phyloP scores from a whole-genome alignment of 2,329 filamentous ascomycete genomes.

The Alternaria gaisen region DNA sequence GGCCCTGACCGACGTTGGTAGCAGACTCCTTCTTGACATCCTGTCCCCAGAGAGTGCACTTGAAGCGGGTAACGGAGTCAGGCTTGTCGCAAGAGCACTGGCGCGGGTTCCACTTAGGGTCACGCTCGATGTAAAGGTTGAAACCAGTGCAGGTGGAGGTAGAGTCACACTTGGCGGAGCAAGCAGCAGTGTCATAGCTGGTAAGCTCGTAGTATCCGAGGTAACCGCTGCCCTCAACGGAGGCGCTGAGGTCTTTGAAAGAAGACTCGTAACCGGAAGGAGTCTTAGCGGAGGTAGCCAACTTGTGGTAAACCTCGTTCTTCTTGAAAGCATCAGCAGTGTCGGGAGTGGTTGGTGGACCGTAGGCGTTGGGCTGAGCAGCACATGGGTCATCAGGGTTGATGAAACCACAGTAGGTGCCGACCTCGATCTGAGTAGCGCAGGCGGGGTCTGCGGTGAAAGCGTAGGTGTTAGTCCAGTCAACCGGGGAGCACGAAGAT shows the following conservation, averaged over 20 bases:
- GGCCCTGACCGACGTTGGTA: slow-evolving; percentile 30
- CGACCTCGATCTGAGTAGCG: slow-evolving; percentile 32
- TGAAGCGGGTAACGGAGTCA: slow-evolving; percentile 33
- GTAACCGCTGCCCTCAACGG: slow-evolving; percentile 31
- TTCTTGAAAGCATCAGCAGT: slow-evolving; percentile 36
- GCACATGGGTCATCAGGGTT: slow-evolving; percentile 39
- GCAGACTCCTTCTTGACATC: slow-evolving; percentile 29
- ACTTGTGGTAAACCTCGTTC: slow-evolving; percentile 31
- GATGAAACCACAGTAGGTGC: slow-evolving; percentile 40
- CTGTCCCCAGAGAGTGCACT: slow-evolving; percentile 38
- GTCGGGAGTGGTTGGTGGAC: slow-evolving; percentile 31
- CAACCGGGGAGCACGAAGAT: slow-evolving; percentile 31
- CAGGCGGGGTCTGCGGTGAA: slow-evolving; percentile 35
- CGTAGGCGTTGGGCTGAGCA: slow-evolving; percentile 36
- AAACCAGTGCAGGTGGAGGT: slow-evolving; percentile 34
- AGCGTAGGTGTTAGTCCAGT: slow-evolving; percentile 34
- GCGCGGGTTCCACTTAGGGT: slow-evolving; percentile 34
- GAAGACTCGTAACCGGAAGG: slow-evolving; percentile 29
- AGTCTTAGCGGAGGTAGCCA: slow-evolving; percentile 33
- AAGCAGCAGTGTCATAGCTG: slow-evolving; percentile 30
- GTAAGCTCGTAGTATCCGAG: slow-evolving; percentile 35
- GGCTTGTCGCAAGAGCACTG: slow-evolving; percentile 36
- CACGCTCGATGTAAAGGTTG: slow-evolving; percentile 40
- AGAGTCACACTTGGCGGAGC: slow-evolving; percentile 29
- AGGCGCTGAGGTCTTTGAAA: slow-evolving; percentile 30